These are phyloP conservation scores for Peniophora sp. DNA, from an alignment of 1,284 basidiomycete species.

Conservation along the genomic window DNA sequence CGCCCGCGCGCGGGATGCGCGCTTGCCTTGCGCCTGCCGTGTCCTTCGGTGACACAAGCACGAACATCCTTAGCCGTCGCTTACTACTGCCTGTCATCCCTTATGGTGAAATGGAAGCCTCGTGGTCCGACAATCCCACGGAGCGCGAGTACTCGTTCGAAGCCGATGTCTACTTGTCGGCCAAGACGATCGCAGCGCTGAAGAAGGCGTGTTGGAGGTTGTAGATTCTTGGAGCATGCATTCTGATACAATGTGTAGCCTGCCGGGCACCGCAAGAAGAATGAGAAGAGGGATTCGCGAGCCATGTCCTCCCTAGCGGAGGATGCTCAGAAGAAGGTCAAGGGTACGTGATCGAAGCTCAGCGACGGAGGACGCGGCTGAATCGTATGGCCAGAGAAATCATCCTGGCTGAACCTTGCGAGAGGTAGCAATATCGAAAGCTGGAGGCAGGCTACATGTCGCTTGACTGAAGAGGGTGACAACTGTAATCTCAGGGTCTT, in stretches of 20 bases:
- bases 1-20: too few relatives aligned
- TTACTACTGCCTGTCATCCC: not conserved
- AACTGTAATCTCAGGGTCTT: slow-evolving; percentile 64
- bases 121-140: not conserved
- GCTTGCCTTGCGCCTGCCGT: too few relatives aligned
- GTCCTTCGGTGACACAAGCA: too few relatives aligned
- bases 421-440: slow-evolving; percentile 44
- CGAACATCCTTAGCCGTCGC: too few relatives aligned
- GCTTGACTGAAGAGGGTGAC: slow-evolving; percentile 57
- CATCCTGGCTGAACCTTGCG: slow-evolving; percentile 61
- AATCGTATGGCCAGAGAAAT: slow-evolving; percentile 42
- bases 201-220: slow-evolving; percentile 43
- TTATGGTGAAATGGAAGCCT: not conserved
- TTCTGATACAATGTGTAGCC: slow-evolving; percentile 11
- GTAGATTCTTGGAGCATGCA: slow-evolving; percentile 2
- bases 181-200: slow-evolving; percentile 38
- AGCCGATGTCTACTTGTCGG: slow-evolving; percentile 60
- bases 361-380: slow-evolving; percentile 3
- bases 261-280: slow-evolving; percentile 36
- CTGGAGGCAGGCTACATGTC: slow-evolving; percentile 68
- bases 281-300: slow-evolving; percentile 46
- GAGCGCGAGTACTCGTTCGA: not conserved
- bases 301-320: slow-evolving; percentile 21
- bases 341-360: slow-evolving; percentile 34
- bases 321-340: slow-evolving; percentile 44